Evolutionary conservation across 257 asterid species (phyloP), one percentile per base, ranked within the genome.

Genomic region (Eucommia ulmoides): DNA sequence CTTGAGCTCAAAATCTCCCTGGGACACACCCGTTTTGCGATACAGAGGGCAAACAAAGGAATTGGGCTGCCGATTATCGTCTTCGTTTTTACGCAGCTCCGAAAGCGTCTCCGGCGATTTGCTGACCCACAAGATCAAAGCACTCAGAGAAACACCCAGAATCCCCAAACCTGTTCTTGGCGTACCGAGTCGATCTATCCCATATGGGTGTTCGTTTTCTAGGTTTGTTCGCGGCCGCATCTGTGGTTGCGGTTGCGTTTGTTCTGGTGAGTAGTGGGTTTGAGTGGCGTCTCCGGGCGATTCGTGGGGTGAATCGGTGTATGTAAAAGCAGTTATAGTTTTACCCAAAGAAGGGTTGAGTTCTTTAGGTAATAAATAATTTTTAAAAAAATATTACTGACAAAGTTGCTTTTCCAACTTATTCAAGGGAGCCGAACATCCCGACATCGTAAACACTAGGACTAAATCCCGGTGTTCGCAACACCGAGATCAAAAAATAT

Each of bases 341-440:
- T 82, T 82, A 56, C 89, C 93, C 12, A 62, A 26, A 20, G 80
- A 76, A 33, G 89, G 89, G 41, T 82, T 79, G n/a, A n/a, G n/a
- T n/a, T n/a, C n/a, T n/a, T n/a, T n/a, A n/a, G n/a, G n/a, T n/a
- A n/a, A n/a, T n/a, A n/a, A n/a, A n/a, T n/a, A n/a, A n/a, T n/a
- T n/a, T n/a, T n/a, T n/a, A n/a, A n/a, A n/a, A n/a, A n/a, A n/a
- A n/a, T n/a, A n/a, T n/a, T n/a, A n/a, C n/a, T n/a, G n/a, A n/a
- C n/a, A n/a, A n/a, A n/a, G n/a, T n/a, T n/a, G n/a, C n/a, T n/a
- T n/a, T n/a, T n/a, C n/a, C n/a, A n/a, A n/a, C n/a, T n/a, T n/a
- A n/a, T n/a, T n/a, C n/a, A n/a, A n/a, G n/a, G n/a, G n/a, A n/a
- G n/a, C n/a, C n/a, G n/a, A n/a, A n/a, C n/a, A n/a, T n/a, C n/a